Evolutionary conservation across 176 grass and related monocot species (phyloP), one percentile per base, ranked within the genome.

Genomic region (Oryza punctata): DNA sequence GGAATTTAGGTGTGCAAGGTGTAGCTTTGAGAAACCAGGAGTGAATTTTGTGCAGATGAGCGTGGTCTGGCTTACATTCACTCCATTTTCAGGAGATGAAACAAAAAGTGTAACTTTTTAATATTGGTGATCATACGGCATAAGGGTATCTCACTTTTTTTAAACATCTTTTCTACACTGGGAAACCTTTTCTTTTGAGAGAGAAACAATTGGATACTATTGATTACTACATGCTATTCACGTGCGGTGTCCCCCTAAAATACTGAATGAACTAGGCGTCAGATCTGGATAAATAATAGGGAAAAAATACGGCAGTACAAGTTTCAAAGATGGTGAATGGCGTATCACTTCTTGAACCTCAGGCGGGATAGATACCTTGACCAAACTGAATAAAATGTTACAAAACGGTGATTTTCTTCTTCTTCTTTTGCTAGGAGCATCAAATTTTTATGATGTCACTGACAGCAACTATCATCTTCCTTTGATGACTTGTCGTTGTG

Each of bases 171-270:
- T 33, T 37, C 35, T 84, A 10, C 61, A n/a, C 9, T 57, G 2
- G 52, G 52, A 57, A 57, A 57, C 52, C 7, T 57, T 57, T 57
- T 47, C 45, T 50, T 57, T 57, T 21, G 18, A 57, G 18, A 54
- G 15, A 54, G 19, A 57, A 57, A 57, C 52, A 63, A 12, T 29
- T 50, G 70, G 76, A 80, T 69, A 69, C 49, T 49, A 30, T 63
- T 84, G 63, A 14, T 70, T 84, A 68, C 45, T 84, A 68, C 45
- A 88, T 84, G 81, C 52, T 33, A 69, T 26, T 75, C 87, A 88
- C 69, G 81, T 84, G 81, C 46, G 21, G 10, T 73, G 69, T 37
- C 18, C 26, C 43, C 0, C 8, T 21, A 44, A 0, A 52, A 14
- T 30, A 19, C 50, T 16, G 57, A 30, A 43, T 3, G 14, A 30